Base-by-base conservation (phyloP, 192 early-diverging fungal genomes). In the Coemansia sp. region DNA sequence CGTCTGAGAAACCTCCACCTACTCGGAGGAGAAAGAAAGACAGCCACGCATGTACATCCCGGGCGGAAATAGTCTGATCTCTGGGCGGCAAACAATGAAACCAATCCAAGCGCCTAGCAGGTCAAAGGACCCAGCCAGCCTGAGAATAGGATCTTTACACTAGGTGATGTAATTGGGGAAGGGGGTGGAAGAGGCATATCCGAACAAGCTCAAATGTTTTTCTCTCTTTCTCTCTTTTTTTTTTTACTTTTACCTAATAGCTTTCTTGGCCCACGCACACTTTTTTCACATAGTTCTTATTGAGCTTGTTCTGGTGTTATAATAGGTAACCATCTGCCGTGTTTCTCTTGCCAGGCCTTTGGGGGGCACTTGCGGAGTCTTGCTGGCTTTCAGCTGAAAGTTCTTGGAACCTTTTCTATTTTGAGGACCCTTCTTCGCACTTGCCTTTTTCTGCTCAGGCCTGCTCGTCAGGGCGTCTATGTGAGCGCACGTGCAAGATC, bases 1-100 rank as follows among this genome's bases (percentile, higher is more conserved):
- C 65, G 65, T 40, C 65, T 66, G 65, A 66, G 65, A 66, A 66
- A 66, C 65, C 42, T 58, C 65, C 65, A 66, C 65, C 53, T 37
- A 53, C 51, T 24, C 51, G 10, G 24, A 31, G 31, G 31, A 31
- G 4, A 26, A 26, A 28, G 9, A 39, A 16, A 5, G 1, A 37
- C 21, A 37, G 58, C 36, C 34, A 38, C 33, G 58, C 37, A 37
- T 57, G 28, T 33, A 24, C 55, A 34, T 56, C 28, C n/a, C 26
- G 14, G 31, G 31, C 53, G 11, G 40, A 14, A 42, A 18, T 42
- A 42, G 40, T 45, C 51, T 55, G 51, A 55, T 55, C 51, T 55
- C 51, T 34, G 51, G 51, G 16, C 24, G 26, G 51, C 24, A 26
- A 33, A 55, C 51, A 55, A 55, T 55, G 51, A 55, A 48, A 48